Evolutionary conservation across 2,329 filamentous ascomycete genomes (phyloP), one percentile per base, ranked within the genome.

Genomic region (Malbranchea cinnamomea): DNA sequence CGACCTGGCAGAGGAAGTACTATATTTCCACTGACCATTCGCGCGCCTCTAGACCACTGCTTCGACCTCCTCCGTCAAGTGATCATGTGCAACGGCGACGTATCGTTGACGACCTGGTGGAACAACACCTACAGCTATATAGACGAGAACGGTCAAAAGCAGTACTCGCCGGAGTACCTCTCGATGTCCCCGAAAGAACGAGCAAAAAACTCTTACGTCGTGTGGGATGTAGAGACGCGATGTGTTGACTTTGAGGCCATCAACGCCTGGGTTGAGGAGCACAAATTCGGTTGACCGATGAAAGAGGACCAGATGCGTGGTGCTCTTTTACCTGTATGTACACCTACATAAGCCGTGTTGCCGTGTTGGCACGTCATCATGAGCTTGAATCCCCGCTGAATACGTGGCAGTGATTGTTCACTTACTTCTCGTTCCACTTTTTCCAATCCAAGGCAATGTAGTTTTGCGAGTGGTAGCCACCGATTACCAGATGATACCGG

Each of bases 1-100:
- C n/a, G n/a, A n/a, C n/a, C n/a, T n/a, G n/a, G n/a, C n/a, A n/a
- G n/a, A n/a, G n/a, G n/a, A n/a, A n/a, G n/a, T n/a, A n/a, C n/a
- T n/a, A n/a, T n/a, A n/a, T n/a, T n/a, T 4, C 13, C 5, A 10
- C 26, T 30, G 20, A 34, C 8, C 14, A 30, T 15, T 24, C 5
- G 10, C 5, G n/a, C 21, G 12, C 23, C 4, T 21, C n/a, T 17
- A 38, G 37, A 37, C 23, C 35, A 39, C 27, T 37, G 35, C 27
- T 32, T 39, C 20, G 37, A 40, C 27, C 24, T 40, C 22, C 30
- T 40, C 21, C 37, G 36, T 11, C 37, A 38, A 38, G 29, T 31
- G 2, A 33, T 40, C 12, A 27, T 38, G 19, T 38, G 36, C 26
- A 33, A 28, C 14, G 35, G 30, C 14, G 37, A 40, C 13, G 26